A percentile compares a stretch with the other conserved stretches of the same genome.
These are phyloP conservation scores for Microdochium bolleyi DNA, from an alignment of 2,329 filamentous ascomycete genomes.

Conservation along the genomic window DNA sequence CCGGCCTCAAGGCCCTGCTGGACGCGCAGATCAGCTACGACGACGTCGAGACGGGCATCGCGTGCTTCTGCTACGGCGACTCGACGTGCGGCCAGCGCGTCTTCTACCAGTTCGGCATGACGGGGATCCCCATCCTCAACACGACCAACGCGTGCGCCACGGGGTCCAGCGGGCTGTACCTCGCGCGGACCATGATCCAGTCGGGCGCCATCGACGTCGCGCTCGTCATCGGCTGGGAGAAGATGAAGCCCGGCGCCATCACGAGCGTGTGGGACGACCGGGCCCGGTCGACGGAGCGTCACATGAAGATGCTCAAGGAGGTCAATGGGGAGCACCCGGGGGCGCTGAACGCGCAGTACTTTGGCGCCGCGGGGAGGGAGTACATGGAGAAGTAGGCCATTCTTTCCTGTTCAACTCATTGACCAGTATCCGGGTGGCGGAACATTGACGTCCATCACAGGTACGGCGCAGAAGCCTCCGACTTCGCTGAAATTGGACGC, in stretches of 20 bases:
- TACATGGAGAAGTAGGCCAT: constrained; percentile 79
- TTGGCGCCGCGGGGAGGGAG: constrained; percentile 86
- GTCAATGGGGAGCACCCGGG: constrained; percentile 76
- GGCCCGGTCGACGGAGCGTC: constrained; percentile 67
- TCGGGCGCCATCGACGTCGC: constrained; percentile 81
- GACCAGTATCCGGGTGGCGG: constrained; percentile 12
- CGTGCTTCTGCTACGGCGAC: constrained; percentile 97
- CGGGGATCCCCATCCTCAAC: constrained; percentile 91
- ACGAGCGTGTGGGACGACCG: constrained; percentile 80
- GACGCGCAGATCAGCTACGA: constrained; percentile 92
- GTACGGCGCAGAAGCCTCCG: constrained; percentile 72
- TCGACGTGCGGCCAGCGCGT: constrained; percentile 91
- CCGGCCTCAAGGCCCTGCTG: constrained; percentile 81
- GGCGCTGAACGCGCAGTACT: constrained; percentile 83
- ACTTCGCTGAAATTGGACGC: constrained; percentile 91
- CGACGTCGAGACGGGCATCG: constrained; percentile 87
- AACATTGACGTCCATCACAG: too few species aligned
- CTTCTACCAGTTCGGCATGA: constrained; percentile 99
- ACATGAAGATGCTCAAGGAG: constrained; percentile 69
- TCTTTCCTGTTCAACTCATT: neutral
- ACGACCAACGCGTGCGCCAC: constrained; percentile 99
- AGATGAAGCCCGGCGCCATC: constrained; percentile 91
- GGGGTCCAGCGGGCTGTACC: constrained; percentile 78
- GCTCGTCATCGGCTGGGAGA: constrained; percentile 94
- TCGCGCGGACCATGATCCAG: constrained; percentile 73